Evolutionary conservation across 2,329 filamentous ascomycete species (phyloP).

Genomic region (Alternaria sp.): DNA sequence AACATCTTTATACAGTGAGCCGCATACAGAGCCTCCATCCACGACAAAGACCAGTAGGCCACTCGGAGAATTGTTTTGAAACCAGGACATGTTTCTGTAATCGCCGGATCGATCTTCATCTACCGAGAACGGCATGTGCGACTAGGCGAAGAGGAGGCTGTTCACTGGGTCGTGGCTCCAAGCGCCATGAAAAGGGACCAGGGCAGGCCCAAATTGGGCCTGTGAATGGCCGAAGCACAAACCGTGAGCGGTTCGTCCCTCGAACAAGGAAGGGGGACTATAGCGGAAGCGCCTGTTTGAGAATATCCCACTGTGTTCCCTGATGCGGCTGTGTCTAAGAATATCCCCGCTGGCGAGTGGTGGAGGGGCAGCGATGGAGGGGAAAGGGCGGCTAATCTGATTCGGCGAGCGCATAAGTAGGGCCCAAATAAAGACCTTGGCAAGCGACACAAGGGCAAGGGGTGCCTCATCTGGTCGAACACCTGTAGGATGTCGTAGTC

Average conservation of each 20-base stretch:
- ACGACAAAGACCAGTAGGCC: slow-evolving; percentile 37
- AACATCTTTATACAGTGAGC: slow-evolving; percentile 43
- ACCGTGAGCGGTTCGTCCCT: slow-evolving; percentile 32
- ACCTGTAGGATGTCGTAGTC: slow-evolving; percentile 25
- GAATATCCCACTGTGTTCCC: slow-evolving; percentile 25
- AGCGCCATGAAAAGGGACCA: slow-evolving; percentile 41
- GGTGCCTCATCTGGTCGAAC: slow-evolving; percentile 15
- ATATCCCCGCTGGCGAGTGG: slow-evolving; percentile 39
- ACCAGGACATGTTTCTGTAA: slow-evolving; percentile 49
- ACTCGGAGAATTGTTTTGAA: slow-evolving; percentile 48
- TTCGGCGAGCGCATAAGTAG: slow-evolving; percentile 27
- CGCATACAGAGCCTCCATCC: slow-evolving; percentile 32
- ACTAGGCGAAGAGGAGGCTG: slow-evolving; percentile 37
- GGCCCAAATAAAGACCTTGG: slow-evolving; percentile 37
- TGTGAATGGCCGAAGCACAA: slow-evolving; percentile 38
- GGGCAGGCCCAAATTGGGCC: slow-evolving; percentile 33
- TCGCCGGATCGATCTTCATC: slow-evolving; percentile 43
- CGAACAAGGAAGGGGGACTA: slow-evolving; percentile 31
- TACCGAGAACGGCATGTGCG: slow-evolving; percentile 37
- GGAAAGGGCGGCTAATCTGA: slow-evolving; percentile 39
- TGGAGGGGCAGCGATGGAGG: slow-evolving; percentile 30
- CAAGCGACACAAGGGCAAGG: slow-evolving; percentile 22
- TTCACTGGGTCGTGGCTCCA: slow-evolving; percentile 38
- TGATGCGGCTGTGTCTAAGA: slow-evolving; percentile 47
- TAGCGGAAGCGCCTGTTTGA: slow-evolving; percentile 48